Conservation (phyloP, 2,329 filamentous ascomycete species). For the Shiraia sp. region DNA sequence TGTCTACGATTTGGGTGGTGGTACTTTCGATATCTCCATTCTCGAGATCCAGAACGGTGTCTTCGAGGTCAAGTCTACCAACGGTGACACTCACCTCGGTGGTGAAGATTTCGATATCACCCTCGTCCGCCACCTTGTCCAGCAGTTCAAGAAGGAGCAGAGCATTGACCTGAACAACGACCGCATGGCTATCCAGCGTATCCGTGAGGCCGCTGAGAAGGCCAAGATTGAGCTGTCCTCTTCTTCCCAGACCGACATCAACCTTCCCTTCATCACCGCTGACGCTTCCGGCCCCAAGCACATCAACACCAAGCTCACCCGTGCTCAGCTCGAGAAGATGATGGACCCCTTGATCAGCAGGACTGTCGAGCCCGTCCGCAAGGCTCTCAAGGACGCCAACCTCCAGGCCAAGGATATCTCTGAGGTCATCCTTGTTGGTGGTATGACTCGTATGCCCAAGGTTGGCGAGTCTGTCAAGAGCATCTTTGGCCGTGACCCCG, state of each 20-base stretch:
- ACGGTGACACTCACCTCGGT: constrained; percentile 96
- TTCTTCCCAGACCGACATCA: constrained; percentile 96
- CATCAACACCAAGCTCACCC: constrained; percentile 97
- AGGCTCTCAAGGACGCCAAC: constrained; percentile 96
- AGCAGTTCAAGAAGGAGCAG: constrained; percentile 86
- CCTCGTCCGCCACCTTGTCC: constrained; percentile 92
- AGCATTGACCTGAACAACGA: constrained; percentile 82
- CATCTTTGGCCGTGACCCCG: constrained; percentile 99
- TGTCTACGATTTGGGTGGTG: constrained; percentile 98
- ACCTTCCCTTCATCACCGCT: constrained; percentile 96
- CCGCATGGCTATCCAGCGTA: constrained; percentile 95
- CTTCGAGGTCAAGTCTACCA: constrained; percentile 98
- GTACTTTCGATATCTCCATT: constrained; percentile 98
- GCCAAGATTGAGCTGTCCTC: constrained; percentile 98
- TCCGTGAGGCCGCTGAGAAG: constrained; percentile 98
- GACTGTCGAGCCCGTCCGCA: constrained; percentile 94
- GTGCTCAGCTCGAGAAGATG: constrained; percentile 98
- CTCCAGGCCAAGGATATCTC: too few species aligned
- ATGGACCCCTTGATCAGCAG: constrained; percentile 91
- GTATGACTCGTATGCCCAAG: constrained; percentile 97
- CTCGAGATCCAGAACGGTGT: constrained; percentile 98
- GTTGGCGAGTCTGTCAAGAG: constrained; percentile 99
- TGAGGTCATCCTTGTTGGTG: constrained; percentile 98
- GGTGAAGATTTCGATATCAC: constrained; percentile 99
- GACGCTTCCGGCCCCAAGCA: constrained; percentile 98